Percentiles rank a stretch among this genome's conserved stretches.
These are phyloP conservation scores for Primulina tabacum DNA, from an alignment of 257 asterid species.

Conservation along the genomic window DNA sequence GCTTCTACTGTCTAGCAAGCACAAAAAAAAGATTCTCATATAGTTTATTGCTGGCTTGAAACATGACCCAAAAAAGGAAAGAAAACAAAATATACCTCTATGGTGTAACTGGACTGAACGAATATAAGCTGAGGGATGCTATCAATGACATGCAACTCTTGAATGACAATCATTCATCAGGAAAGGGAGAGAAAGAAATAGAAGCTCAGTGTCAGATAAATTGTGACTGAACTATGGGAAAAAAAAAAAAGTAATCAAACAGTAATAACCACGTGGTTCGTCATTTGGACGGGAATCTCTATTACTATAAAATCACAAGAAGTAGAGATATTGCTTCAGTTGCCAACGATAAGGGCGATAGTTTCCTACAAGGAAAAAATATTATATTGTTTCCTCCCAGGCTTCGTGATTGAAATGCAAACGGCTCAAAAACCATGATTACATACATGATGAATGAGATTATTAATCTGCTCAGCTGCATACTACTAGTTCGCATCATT, in stretches of 20 bases:
- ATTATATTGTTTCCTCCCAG: not conserved
- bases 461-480: constrained; percentile 12
- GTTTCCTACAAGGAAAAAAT: not conserved
- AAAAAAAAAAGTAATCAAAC: constrained; percentile 4
- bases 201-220: constrained; percentile 10
- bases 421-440: not conserved
- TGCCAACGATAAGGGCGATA: not conserved
- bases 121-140: constrained; percentile 92
- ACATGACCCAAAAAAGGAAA: not conserved
- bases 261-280: constrained; percentile 2
- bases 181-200: constrained; percentile 13
- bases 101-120: constrained; percentile 82
- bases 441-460: constrained; percentile 13
- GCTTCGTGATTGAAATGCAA: constrained; percentile 14
- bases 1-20: constrained; percentile 92
- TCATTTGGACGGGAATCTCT: constrained; percentile 5
- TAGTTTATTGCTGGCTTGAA: constrained; percentile 20
- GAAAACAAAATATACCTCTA: constrained; percentile 58
- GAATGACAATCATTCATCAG: constrained; percentile 33
- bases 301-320: not conserved
- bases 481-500: not conserved
- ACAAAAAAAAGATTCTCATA: constrained; percentile 14
- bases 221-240: constrained; percentile 3
- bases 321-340: constrained; percentile 10
- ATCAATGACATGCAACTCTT: constrained; percentile 91